Percentiles rank a stretch among this genome's conserved stretches.
Evolutionary conservation across 2,329 filamentous ascomycete genomes (phyloP).

Genomic region (Calonectria henricotiae): DNA sequence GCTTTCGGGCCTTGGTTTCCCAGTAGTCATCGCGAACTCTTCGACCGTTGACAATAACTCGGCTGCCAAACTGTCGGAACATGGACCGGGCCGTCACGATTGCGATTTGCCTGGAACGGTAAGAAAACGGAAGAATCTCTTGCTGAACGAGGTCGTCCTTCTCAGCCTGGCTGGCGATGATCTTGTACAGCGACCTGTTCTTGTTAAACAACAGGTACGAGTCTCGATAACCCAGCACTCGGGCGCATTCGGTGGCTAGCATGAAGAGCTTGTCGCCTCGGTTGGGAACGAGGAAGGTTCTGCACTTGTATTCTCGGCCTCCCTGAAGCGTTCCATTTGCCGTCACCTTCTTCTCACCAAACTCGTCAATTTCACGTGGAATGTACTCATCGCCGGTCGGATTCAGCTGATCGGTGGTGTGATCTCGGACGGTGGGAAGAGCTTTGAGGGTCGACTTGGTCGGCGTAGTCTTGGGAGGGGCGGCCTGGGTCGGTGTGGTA

Average conservation of each 20-base stretch:
- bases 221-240: constrained; percentile 93
- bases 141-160: constrained; percentile 97
- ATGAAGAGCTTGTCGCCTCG: constrained; percentile 97
- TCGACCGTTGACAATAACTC: constrained; percentile 90
- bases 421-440: constrained; percentile 93
- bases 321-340: constrained; percentile 86
- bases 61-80: constrained; percentile 98
- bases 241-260: constrained; percentile 97
- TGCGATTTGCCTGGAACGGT: constrained; percentile 97
- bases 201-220: constrained; percentile 99
- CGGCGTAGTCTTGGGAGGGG: constrained; percentile 85
- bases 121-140: constrained; percentile 97
- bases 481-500: constrained; percentile 59
- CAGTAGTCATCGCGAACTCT: constrained; percentile 98
- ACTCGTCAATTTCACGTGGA: constrained; percentile 92
- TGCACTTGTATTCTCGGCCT: constrained; percentile 89
- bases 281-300: constrained; percentile 93
- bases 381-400: constrained; percentile 94
- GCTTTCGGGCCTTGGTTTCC: constrained; percentile 97
- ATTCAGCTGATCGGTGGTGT: constrained; percentile 96
- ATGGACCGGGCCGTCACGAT: constrained; percentile 98
- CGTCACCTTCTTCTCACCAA: constrained; percentile 94
- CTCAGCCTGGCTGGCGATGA: constrained; percentile 95
- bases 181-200: constrained; percentile 96
- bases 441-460: constrained; percentile 92